Evolutionary conservation across 1,139 yeast species (phyloP), one percentile per base, ranked within the genome.

Genomic region (Taphrina confusa): DNA sequence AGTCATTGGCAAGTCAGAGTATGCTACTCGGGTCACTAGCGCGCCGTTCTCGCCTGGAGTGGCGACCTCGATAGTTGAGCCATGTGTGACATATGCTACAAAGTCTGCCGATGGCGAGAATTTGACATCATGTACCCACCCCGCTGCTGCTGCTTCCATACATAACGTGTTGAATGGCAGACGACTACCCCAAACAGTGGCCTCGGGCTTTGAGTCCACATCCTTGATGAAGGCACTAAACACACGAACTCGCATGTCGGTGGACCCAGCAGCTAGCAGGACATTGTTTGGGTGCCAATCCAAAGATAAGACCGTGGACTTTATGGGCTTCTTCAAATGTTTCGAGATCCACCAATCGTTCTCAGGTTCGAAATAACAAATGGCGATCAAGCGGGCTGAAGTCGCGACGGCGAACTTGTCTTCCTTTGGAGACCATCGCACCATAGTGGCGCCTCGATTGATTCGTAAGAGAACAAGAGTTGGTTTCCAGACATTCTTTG

Each of bases 271-370:
- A 2, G 95, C 95, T 65, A 94, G 77, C 64, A 94, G 77, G 18
- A 92, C 95, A 67, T 85, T 86, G 73, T 94, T 94, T 62, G 91
- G 92, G 72, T 94, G 98, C 99, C 99, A 94, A 64, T 85, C 86
- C 59, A 92, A 79, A 46, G 87, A 80, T 66, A 92, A 80, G 67
- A 92, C 81, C 44, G 97, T 89, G 9, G 96, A 87, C 71, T 87
- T 85, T 68, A 91, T 79, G 16, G 97, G 97, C 74, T 88, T 89
- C 78, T 90, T 90, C 75, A 94, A 73, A 75, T 92, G 98, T 75
- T 91, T 92, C 20, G 97, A 89, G 57, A 92, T 91, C 99, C 99
- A 94, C 99, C 99, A 94, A 72, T 94, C 96, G 73, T 92, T 92
- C 69, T 91, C 97, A 65, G 80, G 87, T 73, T 94, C 98, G 73